Evolutionary conservation across 768 basidiomycete genomes (phyloP), one percentile per base, ranked within the genome.

Genomic region (Mycena capillaripes): DNA sequence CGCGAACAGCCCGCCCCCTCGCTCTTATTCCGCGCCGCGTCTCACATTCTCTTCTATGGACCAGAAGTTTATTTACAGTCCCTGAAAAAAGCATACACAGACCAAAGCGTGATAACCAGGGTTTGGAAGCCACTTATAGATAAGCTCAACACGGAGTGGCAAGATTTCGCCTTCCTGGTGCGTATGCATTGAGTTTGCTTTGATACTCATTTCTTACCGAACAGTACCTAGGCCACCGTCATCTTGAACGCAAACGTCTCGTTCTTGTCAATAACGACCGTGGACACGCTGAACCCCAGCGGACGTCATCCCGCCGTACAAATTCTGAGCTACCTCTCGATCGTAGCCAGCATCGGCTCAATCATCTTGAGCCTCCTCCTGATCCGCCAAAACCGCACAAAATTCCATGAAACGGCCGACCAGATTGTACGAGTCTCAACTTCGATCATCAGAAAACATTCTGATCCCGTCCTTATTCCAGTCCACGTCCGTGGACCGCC

Each of bases 221-320:
- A 17, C 14, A 6, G 2, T 8, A 32, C 6, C 17, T 38, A 87
- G 86, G 82, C 81, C 2, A 84, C 85, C 5, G 85, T 88, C 1
- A 77, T 88, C 4, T 70, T 88, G 44, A 82, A 82, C 25, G 84
- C 82, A 23, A 85, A 87, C 55, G 84, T 88, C 8, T 81, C 79
- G 0, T 86, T 88, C 68, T 78, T 88, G n/a, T 81, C 87, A 0
- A 85, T 88, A 55, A 62, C 61, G 7, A 75, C 70, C 57, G 70
- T 75, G 17, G 74, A 75, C 46, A 48, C 44, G 11, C 36, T 21
- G n/a, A 57, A 30, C 5, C 16, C 21, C 9, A 36, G 12, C 27
- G 42, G 44, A 16, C 34, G 12, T 60, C 66, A 78, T 25, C 78
- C 79, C 11, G 50, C 77, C 5, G 77, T 81, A 3, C 82, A 84